phyloP scores from a whole-genome alignment of 306 rosid species.

The Vigna radiata region DNA sequence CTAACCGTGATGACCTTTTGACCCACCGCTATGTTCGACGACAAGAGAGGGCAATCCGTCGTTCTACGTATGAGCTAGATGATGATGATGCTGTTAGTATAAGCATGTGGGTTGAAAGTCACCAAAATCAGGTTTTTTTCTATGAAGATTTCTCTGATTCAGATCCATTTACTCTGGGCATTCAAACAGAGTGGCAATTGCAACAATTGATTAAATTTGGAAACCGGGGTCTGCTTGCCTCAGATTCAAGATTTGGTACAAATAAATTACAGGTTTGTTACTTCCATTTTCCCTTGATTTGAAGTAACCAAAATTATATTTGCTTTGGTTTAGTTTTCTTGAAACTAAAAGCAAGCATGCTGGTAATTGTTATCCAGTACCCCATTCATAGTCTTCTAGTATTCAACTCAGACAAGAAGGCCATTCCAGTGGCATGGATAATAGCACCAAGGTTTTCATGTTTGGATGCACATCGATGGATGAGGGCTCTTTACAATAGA shows the following conservation, averaged over 20 bases:
- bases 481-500: constrained; percentile 91
- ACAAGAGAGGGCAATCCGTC: constrained; percentile 88
- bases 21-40: constrained; percentile 84
- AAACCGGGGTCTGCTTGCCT: constrained; percentile 72
- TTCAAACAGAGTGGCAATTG: constrained; percentile 97
- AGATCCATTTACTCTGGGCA: constrained; percentile 75
- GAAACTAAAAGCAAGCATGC: constrained; percentile 49
- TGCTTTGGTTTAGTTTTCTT: constrained; percentile 28
- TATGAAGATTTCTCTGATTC: constrained; percentile 84
- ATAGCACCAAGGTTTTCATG: constrained; percentile 71
- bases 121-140: constrained; percentile 76
- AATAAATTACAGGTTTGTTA: constrained; percentile 84
- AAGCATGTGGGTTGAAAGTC: constrained; percentile 82
- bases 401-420: constrained; percentile 88
- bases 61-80: constrained; percentile 80
- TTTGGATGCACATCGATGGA: constrained; percentile 81
- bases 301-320: constrained; percentile 29
- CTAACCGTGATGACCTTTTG: constrained; percentile 92
- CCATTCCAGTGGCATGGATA: constrained; percentile 95
- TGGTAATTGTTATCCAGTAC: constrained; percentile 61
- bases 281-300: constrained; percentile 24
- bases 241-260: constrained; percentile 93
- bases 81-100: constrained; percentile 79
- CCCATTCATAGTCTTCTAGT: constrained; percentile 89
- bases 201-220: constrained; percentile 95